Percentiles rank a stretch among this genome's conserved stretches.
Conservation (phyloP, 306 rosid genomes). For the Vigna reflexopilosa region DNA sequence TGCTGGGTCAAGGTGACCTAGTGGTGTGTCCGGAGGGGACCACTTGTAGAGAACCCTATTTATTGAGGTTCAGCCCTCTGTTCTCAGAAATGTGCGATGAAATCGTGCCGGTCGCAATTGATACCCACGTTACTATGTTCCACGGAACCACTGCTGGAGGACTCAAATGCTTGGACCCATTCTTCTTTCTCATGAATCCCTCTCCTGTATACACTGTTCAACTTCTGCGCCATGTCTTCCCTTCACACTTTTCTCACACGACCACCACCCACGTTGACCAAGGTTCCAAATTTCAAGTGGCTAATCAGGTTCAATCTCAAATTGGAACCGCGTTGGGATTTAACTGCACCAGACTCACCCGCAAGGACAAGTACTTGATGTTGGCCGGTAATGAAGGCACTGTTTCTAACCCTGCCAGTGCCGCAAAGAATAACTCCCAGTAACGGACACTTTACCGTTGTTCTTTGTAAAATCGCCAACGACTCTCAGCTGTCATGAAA, state of each 20-base stretch:
- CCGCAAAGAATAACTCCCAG: not conserved
- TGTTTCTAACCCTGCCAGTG: conserved; percentile 1
- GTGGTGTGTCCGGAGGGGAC: conserved; percentile 92
- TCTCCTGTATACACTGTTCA: conserved; percentile 61
- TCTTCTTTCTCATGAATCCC: conserved; percentile 78
- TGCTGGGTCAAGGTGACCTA: conserved; percentile 64
- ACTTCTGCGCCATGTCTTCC: conserved; percentile 43
- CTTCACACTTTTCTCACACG: not conserved
- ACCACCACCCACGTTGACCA: not conserved
- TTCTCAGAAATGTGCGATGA: conserved; percentile 66
- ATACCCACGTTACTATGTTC: conserved; percentile 71
- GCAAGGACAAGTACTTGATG: conserved; percentile 82
- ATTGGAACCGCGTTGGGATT: conserved; percentile 64
- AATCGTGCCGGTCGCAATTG: conserved; percentile 68
- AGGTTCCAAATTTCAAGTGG: conserved; percentile 58
- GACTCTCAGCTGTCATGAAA: not conserved
- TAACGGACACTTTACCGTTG: no score
- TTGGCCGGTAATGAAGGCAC: conserved; percentile 89
- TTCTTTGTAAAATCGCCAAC: conserved; percentile 25
- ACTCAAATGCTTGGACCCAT: conserved; percentile 77
- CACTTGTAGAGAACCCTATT: conserved; percentile 87
- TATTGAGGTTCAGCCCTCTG: conserved; percentile 82
- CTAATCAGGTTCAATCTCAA: conserved; percentile 65
- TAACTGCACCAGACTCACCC: conserved; percentile 69
- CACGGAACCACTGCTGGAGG: conserved; percentile 93